Evolutionary conservation across 1,284 basidiomycete genomes (phyloP).

Genomic region (Puccinia novopanici): DNA sequence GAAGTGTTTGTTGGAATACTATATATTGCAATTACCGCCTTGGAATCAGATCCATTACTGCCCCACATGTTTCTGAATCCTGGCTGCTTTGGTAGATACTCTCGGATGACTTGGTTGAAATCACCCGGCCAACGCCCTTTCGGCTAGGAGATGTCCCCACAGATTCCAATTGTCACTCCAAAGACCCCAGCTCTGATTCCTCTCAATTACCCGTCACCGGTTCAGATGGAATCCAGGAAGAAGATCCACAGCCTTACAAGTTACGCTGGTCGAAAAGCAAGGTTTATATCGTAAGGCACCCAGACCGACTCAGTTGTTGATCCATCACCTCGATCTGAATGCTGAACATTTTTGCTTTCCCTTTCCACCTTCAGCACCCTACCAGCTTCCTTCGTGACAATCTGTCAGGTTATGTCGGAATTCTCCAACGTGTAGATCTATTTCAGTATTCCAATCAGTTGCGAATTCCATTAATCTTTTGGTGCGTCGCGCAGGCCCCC

Average conservation of each 20-base stretch:
- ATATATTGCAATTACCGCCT: too few species aligned
- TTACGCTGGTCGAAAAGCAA: constrained; percentile 86
- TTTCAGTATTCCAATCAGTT: not conserved
- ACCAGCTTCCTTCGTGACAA: constrained; percentile 88
- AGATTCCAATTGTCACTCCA: not conserved
- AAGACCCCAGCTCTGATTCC: not conserved
- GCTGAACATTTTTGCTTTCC: constrained; percentile 5
- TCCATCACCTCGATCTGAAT: not conserved
- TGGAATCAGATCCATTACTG: not conserved
- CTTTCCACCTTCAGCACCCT: constrained; percentile 66
- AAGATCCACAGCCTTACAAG: constrained; percentile 45
- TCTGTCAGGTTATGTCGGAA: constrained; percentile 83
- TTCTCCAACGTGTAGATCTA: constrained; percentile 74
- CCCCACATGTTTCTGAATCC: not conserved
- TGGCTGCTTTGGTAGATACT: constrained; percentile 12
- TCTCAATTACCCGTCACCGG: not conserved
- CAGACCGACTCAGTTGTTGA: constrained; percentile 7
- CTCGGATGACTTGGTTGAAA: constrained; percentile 44
- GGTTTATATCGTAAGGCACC: constrained; percentile 69
- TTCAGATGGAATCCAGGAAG: not conserved
- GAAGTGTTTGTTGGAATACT: constrained; percentile 27
- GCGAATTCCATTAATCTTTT: constrained; percentile 3
- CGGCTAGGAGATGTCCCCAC: not conserved
- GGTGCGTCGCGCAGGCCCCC: constrained; percentile 10
- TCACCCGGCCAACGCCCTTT: constrained; percentile 22